A percentile compares a stretch with the other conserved stretches of the same genome.
These are phyloP conservation scores for Naganishia albida DNA, from an alignment of 1,284 basidiomycete genomes.

Conservation along the genomic window DNA sequence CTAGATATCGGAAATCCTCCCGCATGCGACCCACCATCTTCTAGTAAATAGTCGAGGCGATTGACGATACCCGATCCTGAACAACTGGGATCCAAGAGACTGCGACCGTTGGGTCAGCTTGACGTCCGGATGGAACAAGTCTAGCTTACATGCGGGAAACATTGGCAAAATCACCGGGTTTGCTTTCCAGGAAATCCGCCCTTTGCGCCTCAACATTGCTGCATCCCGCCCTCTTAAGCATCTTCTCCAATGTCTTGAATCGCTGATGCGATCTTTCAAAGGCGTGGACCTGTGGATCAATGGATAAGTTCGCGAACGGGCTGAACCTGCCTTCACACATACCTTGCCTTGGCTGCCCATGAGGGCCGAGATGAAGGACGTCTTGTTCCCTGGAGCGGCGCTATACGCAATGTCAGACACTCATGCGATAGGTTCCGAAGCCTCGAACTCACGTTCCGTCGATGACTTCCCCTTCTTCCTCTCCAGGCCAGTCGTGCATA, in stretches of 20 bases:
- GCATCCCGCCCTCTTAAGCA: constrained; percentile 78
- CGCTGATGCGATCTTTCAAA: constrained; percentile 80
- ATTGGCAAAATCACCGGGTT: constrained; percentile 64
- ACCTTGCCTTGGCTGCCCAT: constrained; percentile 80
- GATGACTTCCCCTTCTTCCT: constrained; percentile 63
- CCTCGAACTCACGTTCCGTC: constrained; percentile 71
- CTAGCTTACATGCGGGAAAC: constrained; percentile 81
- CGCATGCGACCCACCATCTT: constrained; percentile 52
- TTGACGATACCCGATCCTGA: constrained; percentile 91
- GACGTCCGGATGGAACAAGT: not conserved
- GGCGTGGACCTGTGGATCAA: constrained; percentile 69
- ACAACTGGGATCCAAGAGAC: constrained; percentile 88
- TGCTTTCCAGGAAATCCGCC: constrained; percentile 73
- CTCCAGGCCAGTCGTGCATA: constrained; percentile 47
- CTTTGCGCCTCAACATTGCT: constrained; percentile 70
- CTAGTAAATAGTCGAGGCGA: constrained; percentile 78
- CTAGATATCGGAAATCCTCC: constrained; percentile 12
- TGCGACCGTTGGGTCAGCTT: constrained; percentile 43
- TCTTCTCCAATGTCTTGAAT: constrained; percentile 75
- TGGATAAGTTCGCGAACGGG: too few relatives aligned
- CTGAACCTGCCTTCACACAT: too few relatives aligned
- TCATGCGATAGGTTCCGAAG: not conserved
- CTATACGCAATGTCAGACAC: constrained; percentile 29
- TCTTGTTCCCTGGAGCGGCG: constrained; percentile 98
- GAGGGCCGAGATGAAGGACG: constrained; percentile 84